These are phyloP conservation scores for Ascodesmis nigricans DNA, from an alignment of 495 filamentous ascomycete species.

Conservation along the genomic window DNA sequence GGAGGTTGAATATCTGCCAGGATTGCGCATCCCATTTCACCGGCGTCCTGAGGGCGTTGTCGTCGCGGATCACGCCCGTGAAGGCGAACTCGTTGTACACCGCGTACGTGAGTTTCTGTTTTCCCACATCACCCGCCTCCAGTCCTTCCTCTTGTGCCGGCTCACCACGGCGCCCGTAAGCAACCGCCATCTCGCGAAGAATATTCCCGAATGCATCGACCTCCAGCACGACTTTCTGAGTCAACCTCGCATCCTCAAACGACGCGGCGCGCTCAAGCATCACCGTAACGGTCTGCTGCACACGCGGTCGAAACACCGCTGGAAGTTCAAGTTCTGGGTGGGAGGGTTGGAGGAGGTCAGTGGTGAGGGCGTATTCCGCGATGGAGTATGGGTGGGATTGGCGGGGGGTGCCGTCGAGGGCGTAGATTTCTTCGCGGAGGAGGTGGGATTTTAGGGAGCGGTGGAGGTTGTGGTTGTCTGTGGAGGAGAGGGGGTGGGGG, in stretches of 20 bases:
- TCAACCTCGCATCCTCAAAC: slow-evolving; percentile 3
- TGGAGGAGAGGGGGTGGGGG: background rate
- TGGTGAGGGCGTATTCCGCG: slow-evolving; percentile 1
- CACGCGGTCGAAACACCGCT: slow-evolving; percentile 3
- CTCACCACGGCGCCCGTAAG: slow-evolving; percentile 6
- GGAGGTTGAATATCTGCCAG: no score
- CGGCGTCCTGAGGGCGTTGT: no score
- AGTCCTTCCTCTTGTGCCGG: background rate
- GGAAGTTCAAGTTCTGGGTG: slow-evolving; percentile 1
- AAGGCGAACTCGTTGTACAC: slow-evolving; percentile 3
- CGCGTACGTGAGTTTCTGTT: slow-evolving; percentile 2
- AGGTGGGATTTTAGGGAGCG: slow-evolving; percentile 14
- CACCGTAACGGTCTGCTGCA: slow-evolving; percentile 2
- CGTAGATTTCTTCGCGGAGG: slow-evolving; percentile 17
- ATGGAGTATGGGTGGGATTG: slow-evolving; percentile 6
- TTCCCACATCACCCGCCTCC: background rate
- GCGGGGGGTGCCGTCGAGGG: slow-evolving; percentile 5
- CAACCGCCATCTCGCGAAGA: background rate
- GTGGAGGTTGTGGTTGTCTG: slow-evolving; percentile 9
- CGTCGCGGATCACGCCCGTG: slow-evolving; percentile 3
- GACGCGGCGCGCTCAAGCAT: slow-evolving; percentile 8
- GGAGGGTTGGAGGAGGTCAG: slow-evolving; percentile 7
- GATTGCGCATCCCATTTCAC: no score
- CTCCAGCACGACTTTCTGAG: slow-evolving; percentile 1
- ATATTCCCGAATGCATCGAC: slow-evolving; percentile 7